Evolutionary conservation across 345 rosid genomes (phyloP).

Genomic region (Arabidopsis thaliana): DNA sequence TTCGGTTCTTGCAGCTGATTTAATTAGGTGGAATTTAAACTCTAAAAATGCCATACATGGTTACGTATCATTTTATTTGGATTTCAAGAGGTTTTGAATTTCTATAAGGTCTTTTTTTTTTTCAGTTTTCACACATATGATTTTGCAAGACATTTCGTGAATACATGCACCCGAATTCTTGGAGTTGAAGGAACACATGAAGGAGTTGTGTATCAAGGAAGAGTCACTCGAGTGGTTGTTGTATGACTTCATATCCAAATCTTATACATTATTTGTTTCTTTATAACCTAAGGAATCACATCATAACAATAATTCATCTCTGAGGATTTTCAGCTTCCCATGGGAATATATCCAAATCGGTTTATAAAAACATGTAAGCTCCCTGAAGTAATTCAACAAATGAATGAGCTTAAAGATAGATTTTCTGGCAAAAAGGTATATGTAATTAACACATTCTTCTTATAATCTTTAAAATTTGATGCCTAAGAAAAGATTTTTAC

Average conservation of each 20-base stretch:
- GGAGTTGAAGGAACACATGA: slow-evolving; percentile 95
- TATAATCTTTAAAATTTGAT: background rate
- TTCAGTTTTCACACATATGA: slow-evolving; percentile 90
- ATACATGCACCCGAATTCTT: slow-evolving; percentile 94
- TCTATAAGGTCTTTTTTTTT: background rate
- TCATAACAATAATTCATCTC: background rate
- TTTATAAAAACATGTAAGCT: slow-evolving; percentile 69
- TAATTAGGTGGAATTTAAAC: slow-evolving; percentile 71
- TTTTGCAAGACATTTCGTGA: slow-evolving; percentile 89
- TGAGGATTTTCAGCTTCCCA: slow-evolving; percentile 67
- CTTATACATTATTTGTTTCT: background rate
- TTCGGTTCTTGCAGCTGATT: slow-evolving; percentile 83
- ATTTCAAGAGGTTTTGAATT: background rate
- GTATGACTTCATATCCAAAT: slow-evolving; percentile 47
- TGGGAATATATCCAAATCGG: slow-evolving; percentile 88
- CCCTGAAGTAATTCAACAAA: slow-evolving; percentile 62
- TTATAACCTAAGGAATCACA: background rate
- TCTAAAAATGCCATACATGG: background rate
- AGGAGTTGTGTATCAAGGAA: slow-evolving; percentile 92
- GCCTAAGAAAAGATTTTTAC: background rate
- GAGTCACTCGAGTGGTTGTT: slow-evolving; percentile 87
- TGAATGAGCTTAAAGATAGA: slow-evolving; percentile 73
- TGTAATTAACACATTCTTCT: background rate
- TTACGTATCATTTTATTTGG: slow-evolving; percentile 11
- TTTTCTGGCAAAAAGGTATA: slow-evolving; percentile 81